A percentile compares a stretch with the other conserved stretches of the same genome.
These are phyloP conservation scores for Colletotrichum sp. DNA, from an alignment of 2,329 filamentous ascomycete species.

Conservation along the genomic window DNA sequence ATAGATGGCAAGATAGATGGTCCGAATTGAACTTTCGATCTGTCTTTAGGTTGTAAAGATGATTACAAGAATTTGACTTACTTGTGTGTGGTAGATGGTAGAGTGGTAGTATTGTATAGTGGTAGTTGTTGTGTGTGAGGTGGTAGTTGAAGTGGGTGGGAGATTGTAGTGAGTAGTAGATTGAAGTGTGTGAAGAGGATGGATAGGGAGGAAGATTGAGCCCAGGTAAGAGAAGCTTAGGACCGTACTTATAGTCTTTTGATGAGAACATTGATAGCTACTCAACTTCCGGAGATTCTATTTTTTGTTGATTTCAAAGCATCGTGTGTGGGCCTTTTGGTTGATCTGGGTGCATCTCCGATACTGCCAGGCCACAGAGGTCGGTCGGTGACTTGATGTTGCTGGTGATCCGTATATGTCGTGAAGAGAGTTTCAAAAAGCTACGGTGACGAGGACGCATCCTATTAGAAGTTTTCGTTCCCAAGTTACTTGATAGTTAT, in stretches of 20 bases:
- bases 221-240: not conserved
- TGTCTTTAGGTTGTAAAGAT: not conserved
- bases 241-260: not conserved
- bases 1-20: not conserved
- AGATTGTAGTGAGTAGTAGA: too few relatives aligned
- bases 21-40: not conserved
- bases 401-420: not conserved
- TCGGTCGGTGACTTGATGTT: not conserved
- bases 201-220: not conserved
- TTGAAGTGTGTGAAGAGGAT: not conserved
- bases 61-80: not conserved
- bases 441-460: not conserved
- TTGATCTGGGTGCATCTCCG: not conserved
- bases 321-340: not conserved
- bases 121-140: too few relatives aligned
- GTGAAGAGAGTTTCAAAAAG: not conserved
- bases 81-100: not conserved
- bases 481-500: not conserved
- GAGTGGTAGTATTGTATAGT: not conserved
- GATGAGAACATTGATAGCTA: not conserved
- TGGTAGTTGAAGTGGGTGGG: too few relatives aligned
- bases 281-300: not conserved
- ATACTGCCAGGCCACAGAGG: not conserved
- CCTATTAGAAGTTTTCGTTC: not conserved
- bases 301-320: not conserved